These are phyloP conservation scores for Epichloe uncinata DNA, from an alignment of 2,329 filamentous ascomycete genomes.

Conservation along the genomic window DNA sequence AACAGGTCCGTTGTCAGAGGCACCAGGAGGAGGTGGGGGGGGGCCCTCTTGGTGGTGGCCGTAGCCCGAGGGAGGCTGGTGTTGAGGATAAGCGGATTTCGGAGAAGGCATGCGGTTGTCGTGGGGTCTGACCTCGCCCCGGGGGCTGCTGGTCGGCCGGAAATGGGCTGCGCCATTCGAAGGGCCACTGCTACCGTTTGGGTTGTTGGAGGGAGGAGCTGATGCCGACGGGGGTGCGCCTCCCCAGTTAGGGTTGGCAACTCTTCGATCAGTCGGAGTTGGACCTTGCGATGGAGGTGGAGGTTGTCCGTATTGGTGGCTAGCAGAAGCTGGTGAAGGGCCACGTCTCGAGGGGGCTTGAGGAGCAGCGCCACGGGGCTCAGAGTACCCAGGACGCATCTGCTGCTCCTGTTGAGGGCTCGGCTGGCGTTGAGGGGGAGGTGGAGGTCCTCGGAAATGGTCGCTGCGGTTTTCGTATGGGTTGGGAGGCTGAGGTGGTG, in stretches of 20 bases:
- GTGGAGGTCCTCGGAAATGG: slow-evolving; percentile 49
- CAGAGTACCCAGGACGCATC: slow-evolving; percentile 49
- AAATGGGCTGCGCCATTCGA: slow-evolving; percentile 54
- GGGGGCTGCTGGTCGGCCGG: slow-evolving; percentile 57
- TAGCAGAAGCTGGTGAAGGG: slow-evolving; percentile 26
- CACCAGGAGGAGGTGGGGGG: slow-evolving; percentile 34
- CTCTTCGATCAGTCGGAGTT: slow-evolving; percentile 39
- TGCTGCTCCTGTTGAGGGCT: slow-evolving; percentile 58
- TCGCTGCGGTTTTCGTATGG: slow-evolving; percentile 66
- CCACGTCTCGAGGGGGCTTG: slow-evolving; percentile 34
- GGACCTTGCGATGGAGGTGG: slow-evolving; percentile 32
- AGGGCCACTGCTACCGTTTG: slow-evolving; percentile 25
- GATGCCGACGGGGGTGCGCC: slow-evolving; percentile 36
- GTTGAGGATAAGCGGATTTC: slow-evolving; percentile 71
- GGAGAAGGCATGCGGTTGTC: slow-evolving; percentile 87
- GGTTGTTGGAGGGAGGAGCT: slow-evolving; percentile 23
- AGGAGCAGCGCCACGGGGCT: slow-evolving; percentile 19
- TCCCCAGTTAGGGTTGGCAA: slow-evolving; percentile 45
- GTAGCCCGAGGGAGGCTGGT: slow-evolving; percentile 37
- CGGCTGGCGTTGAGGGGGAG: slow-evolving; percentile 55
- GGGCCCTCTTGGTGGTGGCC: slow-evolving; percentile 57
- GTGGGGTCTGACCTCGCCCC: slow-evolving; percentile 71
- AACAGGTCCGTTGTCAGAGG: slow-evolving; percentile 42
- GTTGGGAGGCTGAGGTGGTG: slow-evolving; percentile 61
- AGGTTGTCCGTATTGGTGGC: slow-evolving; percentile 32